phyloP scores from a whole-genome alignment of 805 yeast species.

The Deakozyma indianensis region DNA sequence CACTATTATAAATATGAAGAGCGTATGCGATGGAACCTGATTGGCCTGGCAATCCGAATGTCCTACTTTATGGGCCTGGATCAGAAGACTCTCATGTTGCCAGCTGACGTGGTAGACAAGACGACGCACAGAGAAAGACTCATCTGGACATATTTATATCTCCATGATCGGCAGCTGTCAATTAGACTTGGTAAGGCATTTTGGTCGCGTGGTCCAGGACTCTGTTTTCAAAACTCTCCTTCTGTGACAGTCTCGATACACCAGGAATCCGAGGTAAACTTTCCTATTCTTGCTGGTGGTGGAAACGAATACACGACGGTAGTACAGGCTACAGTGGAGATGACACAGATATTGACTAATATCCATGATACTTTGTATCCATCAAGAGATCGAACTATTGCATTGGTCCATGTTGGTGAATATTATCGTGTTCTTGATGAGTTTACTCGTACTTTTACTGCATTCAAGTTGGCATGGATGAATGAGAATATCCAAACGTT shows the following conservation, averaged over 20 bases:
- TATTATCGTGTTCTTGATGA: conserved; percentile 13
- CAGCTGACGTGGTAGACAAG: conserved; percentile 7
- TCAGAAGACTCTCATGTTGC: conserved; percentile 11
- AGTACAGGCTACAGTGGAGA: conserved; percentile 11
- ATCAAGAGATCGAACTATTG: conserved; percentile 12
- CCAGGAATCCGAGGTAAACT: conserved; percentile 6
- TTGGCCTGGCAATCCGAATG: conserved; percentile 12
- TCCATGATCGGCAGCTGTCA: conserved; percentile 14
- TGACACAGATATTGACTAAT: conserved; percentile 13
- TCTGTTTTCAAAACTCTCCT: conserved; percentile 10
- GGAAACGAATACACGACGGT: conserved; percentile 10
- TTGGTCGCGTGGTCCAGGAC: conserved; percentile 14
- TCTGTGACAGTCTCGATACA: neutral
- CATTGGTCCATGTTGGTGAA: conserved; percentile 12
- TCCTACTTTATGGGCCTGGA: conserved; percentile 12
- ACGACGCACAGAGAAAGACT: conserved; percentile 11
- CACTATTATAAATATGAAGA: conserved; percentile 8
- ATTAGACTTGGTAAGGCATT: conserved; percentile 13
- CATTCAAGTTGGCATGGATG: conserved; percentile 11
- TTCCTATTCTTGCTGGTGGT: conserved; percentile 10
- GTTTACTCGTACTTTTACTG: conserved; percentile 12
- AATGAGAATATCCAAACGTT: conserved; percentile 9
- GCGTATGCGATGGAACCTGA: conserved; percentile 11
- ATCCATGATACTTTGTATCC: conserved; percentile 14
- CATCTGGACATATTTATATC: conserved; percentile 14